Base-by-base conservation (phyloP, 2,329 filamentous ascomycete species). In the Hypomyces perniciosus region DNA sequence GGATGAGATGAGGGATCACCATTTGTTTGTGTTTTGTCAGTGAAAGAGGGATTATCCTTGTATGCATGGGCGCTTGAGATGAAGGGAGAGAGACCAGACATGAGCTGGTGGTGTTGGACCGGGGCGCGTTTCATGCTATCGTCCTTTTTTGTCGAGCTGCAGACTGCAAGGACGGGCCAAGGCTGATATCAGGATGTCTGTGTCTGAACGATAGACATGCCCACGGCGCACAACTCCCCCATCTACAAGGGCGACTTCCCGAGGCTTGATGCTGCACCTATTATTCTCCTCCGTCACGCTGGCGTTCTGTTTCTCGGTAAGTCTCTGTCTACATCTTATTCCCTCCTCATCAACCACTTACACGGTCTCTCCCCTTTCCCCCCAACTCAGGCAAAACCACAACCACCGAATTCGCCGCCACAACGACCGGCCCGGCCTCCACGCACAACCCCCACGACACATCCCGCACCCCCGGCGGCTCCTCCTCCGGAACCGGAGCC, bases 401-500 rank as follows among this genome's bases (percentile, higher is more conserved):
- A 0, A 86, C 83, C 0, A 83, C 84, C 0, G 81, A 86, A 59
- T 85, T 86, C 57, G 80, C 83, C 0, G 75, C 78, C 2, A 80
- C 74, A 0, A 72, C 71, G 1, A 64, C 70, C 10, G 81, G 81
- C 0, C 72, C 76, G 1, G 71, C 72, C 48, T 83, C 71, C 46
- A 83, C 81, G 1, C 61, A 65, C 4, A 88, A 88, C 60, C 81
- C 84, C 0, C 88, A 89, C 56, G 83, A 88, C 61, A 63, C 69
- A 2, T 74, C 72, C 0, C 76, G 85, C 4, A 86, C 84, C 0
- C 84, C 84, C 0, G 84, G 84, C 1, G 84, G 84, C 42, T 86
- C 83, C 0, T 86, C 82, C 0, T 81, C 82, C 0, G 84, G 85
- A 0, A 86, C 83, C 0, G 84, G 73, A 0, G 83, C 84, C 0